Conservation (phyloP, 1,139 yeast species). For the Nadsonia starkeyi-henricii region DNA sequence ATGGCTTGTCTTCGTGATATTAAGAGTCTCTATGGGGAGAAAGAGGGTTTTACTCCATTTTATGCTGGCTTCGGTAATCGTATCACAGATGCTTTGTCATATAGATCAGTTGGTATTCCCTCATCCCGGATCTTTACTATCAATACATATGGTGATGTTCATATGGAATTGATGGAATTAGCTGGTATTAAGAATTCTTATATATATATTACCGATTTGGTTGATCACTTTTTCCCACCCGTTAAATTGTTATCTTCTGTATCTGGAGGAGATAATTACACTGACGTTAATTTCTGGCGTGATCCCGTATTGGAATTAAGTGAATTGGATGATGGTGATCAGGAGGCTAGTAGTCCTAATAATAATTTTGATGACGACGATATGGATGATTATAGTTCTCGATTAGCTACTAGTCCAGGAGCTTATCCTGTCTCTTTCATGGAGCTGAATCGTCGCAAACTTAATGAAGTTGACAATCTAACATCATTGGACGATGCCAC, state of each 20-base stretch:
- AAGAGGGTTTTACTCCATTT: slow-evolving; percentile 47
- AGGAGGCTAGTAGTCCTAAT: slow-evolving; percentile 12
- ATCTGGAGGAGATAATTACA: slow-evolving; percentile 38
- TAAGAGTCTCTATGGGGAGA: slow-evolving; percentile 36
- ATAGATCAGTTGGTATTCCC: slow-evolving; percentile 88
- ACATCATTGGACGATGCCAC: slow-evolving; percentile 6
- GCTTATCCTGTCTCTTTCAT: slow-evolving; percentile 2
- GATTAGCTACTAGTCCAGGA: slow-evolving; percentile 3
- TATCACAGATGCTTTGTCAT: slow-evolving; percentile 92
- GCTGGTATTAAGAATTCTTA: slow-evolving; percentile 88
- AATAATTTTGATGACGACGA: slow-evolving; percentile 6
- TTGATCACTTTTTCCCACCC: slow-evolving; percentile 96
- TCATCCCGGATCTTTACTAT: slow-evolving; percentile 91
- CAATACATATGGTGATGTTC: slow-evolving; percentile 93
- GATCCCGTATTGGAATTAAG: slow-evolving; percentile 58
- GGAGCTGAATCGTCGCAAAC: slow-evolving; percentile 3
- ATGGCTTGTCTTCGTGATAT: slow-evolving; percentile 94
- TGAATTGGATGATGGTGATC: slow-evolving; percentile 33
- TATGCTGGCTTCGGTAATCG: slow-evolving; percentile 97
- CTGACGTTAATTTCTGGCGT: slow-evolving; percentile 88
- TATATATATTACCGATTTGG: slow-evolving; percentile 80
- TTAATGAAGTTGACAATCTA: slow-evolving; percentile 6
- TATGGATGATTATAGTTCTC: neutral
- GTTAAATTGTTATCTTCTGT: slow-evolving; percentile 26
- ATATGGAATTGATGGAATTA: slow-evolving; percentile 86